Conservation (phyloP, 1,284 basidiomycete species). For the Irpex rosettiformis region DNA sequence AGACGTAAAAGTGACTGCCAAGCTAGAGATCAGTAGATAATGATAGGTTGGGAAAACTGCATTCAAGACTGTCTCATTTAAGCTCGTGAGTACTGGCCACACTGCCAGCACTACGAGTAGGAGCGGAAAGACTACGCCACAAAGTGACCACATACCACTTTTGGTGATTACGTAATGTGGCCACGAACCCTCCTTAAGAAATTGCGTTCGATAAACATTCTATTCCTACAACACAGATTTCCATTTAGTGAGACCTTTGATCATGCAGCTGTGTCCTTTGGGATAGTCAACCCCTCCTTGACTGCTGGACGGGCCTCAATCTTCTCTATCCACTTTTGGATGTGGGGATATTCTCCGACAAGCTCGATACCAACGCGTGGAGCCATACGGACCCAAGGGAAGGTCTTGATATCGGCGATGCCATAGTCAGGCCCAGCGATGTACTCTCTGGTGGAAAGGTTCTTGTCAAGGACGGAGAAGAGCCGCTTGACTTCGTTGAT, state of each 20-base stretch:
- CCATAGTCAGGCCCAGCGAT: constrained; percentile 35
- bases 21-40: too few relatives aligned
- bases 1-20: too few relatives aligned
- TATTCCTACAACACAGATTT: background rate
- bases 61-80: too few relatives aligned
- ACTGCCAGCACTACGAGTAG: too few relatives aligned
- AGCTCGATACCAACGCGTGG: background rate
- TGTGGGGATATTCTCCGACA: constrained; percentile 46
- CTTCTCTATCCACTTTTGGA: constrained; percentile 46
- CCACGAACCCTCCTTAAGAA: too few relatives aligned
- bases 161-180: background rate
- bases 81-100: too few relatives aligned
- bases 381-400: background rate
- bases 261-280: background rate
- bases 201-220: too few relatives aligned
- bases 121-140: too few relatives aligned
- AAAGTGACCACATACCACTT: background rate
- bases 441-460: constrained; percentile 60
- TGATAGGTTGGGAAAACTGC: too few relatives aligned
- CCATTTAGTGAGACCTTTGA: background rate
- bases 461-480: constrained; percentile 72
- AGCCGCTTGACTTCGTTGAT: constrained; percentile 74
- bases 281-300: constrained; percentile 25
- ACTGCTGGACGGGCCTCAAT: constrained; percentile 36
- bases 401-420: constrained; percentile 7